Base-by-base conservation (phyloP, 2,329 filamentous ascomycete genomes). In the Zymoseptoria pseudotritici region DNA sequence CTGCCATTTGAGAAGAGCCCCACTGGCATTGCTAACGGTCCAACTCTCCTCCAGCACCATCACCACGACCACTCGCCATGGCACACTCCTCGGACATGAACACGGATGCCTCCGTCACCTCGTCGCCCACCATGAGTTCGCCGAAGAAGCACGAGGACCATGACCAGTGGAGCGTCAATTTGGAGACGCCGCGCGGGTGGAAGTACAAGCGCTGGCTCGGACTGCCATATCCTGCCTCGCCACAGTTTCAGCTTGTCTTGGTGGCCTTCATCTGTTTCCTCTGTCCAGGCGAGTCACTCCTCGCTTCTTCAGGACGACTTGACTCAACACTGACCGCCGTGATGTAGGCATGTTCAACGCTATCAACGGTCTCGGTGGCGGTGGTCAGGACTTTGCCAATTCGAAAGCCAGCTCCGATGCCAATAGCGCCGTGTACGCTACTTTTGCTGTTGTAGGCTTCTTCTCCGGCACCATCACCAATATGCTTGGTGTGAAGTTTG, bases 391-490 rank as follows among this genome's bases (percentile, higher is more conserved):
- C 36, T 42, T 42, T 17, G 67, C 79, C 54, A 75, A 78, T 60
- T 65, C 73, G 4, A 80, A 77, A 22, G 71, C 70, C 46, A 80
- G 83, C 67, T 87, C 88, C 72, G 82, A 87, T 67, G 84, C 87
- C 69, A 87, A 84, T 71, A 86, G 84, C 4, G 88, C 87, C 21
- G 75, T 91, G 55, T 90, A 91, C 77, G 84, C 84, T 63, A 88
- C 86, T 42, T 90, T 91, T 71, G 83, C 83, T 59, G 81, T 85
- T 2, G 78, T 86, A 13, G 83, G 83, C 17, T 86, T 86, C 77
- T 83, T 85, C 63, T 83, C 83, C 54, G 84, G 84, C 59, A 92
- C 88, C 57, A 83, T 92, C 69, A 86, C 87, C 76, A 93, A 93
- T 77, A 83, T 83, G 64, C 79, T 91, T 57, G 90, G 89, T 59